Percentiles rank a stretch among this genome's conserved stretches.
phyloP scores from a whole-genome alignment of 495 filamentous ascomycete species.

The Aspergillus asperescens region DNA sequence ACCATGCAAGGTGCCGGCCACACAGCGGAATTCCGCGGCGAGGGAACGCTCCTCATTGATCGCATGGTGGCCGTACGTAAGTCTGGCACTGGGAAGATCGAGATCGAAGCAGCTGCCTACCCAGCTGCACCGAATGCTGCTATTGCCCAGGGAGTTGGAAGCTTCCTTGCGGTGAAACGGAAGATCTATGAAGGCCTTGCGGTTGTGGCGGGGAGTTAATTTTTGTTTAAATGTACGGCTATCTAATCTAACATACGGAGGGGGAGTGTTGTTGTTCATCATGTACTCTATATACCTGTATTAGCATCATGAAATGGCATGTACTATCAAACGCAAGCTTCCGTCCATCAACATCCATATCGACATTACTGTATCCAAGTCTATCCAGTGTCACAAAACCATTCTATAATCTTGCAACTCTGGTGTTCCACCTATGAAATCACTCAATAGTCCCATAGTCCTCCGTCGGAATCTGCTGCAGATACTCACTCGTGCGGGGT shows the following conservation, averaged over 20 bases:
- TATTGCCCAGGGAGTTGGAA: slow-evolving; percentile 41
- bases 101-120: slow-evolving; percentile 71
- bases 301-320: neutral
- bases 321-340: too few relatives aligned
- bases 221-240: too few relatives aligned
- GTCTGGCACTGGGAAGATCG: slow-evolving; percentile 76
- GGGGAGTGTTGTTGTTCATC: neutral
- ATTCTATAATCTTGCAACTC: too few relatives aligned
- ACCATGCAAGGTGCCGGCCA: slow-evolving; percentile 78
- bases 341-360: neutral
- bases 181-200: slow-evolving; percentile 82
- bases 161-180: slow-evolving; percentile 70
- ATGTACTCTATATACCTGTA: slow-evolving; percentile 9
- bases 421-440: too few relatives aligned
- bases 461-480: slow-evolving; percentile 33
- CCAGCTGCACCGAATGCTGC: slow-evolving; percentile 29
- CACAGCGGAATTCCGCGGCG: slow-evolving; percentile 86
- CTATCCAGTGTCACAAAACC: too few relatives aligned
- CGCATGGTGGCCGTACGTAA: slow-evolving; percentile 85
- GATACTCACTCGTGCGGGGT: slow-evolving; percentile 49
- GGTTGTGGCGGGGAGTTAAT: slow-evolving; percentile 64
- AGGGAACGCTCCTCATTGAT: slow-evolving; percentile 87
- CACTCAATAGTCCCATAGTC: slow-evolving; percentile 24
- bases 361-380: neutral
- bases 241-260: too few relatives aligned